These are phyloP conservation scores for Berkeleyomyces basicola DNA, from an alignment of 2,329 filamentous ascomycete species.

Conservation along the genomic window DNA sequence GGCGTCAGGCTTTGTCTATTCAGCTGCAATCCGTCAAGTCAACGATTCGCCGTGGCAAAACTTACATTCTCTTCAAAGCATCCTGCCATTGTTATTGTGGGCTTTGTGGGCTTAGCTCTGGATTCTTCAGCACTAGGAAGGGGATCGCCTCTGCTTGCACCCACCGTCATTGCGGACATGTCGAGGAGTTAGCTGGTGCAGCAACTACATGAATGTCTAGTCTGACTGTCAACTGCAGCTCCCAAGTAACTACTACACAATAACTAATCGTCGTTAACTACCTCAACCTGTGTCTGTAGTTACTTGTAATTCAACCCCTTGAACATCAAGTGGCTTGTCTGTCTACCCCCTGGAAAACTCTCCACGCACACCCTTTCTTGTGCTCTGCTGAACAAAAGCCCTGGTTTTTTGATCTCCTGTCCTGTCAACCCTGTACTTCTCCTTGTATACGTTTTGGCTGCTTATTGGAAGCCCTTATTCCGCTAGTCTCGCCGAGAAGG, in stretches of 20 bases:
- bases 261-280: neutral
- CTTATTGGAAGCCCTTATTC: neutral
- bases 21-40: no score
- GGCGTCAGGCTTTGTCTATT: no score
- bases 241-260: neutral
- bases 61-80: neutral
- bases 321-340: neutral
- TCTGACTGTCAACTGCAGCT: neutral
- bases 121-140: neutral
- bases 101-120: neutral
- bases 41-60: neutral
- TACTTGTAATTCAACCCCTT: neutral
- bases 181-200: neutral
- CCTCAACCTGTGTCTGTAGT: neutral
- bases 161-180: neutral
- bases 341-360: neutral
- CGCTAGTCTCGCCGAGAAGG: neutral
- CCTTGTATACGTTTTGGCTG: neutral
- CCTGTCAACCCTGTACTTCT: neutral
- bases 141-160: neutral
- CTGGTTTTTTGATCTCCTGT: neutral
- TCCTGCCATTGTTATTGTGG: conserved; percentile 1
- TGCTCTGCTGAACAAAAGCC: neutral
- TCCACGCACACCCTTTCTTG: neutral
- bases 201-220: neutral